Base-by-base conservation (phyloP, 768 basidiomycete species). In the Amanita pseudoporphyria region DNA sequence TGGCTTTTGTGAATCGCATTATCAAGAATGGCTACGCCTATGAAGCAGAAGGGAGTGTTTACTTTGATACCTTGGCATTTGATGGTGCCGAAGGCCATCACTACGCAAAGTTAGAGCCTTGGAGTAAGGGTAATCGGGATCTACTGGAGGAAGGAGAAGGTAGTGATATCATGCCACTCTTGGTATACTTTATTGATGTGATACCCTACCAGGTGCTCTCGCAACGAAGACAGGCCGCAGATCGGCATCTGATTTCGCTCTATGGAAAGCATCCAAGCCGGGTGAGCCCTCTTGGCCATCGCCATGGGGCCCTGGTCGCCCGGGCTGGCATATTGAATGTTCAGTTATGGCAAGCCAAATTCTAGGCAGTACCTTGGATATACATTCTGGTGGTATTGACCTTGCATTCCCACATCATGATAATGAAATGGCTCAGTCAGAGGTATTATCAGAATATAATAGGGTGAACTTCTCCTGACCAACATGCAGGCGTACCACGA, bases 321-420 rank as follows among this genome's bases (percentile, higher is more conserved):
- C 95, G 3, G 95, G 95, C 13, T 99, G 95, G 95, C 95, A 99
- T 64, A 98, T 99, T 52, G 95, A 99, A 64, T 99, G 95, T 67
- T 94, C 90, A 3, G 95, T 96, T 30, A 99, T 99, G 95, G 94
- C 94, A 14, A 87, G 81, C 55, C 92, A 85, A 28, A 72, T 97
- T 42, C 71, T 97, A 39, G 95, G 94, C 2, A 77, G 83, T 50
- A 84, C 82, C 51, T 88, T 99, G 82, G 96, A 98, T 65, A 93
- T 99, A 53, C 96, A 99, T 64, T 96, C 93, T 6, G 96, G 96
- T 45, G 96, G 96, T 4, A 83, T 90, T 35, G 96, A 99, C 68
- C 73, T 99, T 43, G 87, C 91, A n/a, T 99, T 99, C 69, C 96
- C 96, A 5, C 96, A 99, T 68, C 96, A 99, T 62, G 95, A 98